Base-by-base conservation (phyloP, 1,284 basidiomycete genomes). In the Thelephora terrestris region DNA sequence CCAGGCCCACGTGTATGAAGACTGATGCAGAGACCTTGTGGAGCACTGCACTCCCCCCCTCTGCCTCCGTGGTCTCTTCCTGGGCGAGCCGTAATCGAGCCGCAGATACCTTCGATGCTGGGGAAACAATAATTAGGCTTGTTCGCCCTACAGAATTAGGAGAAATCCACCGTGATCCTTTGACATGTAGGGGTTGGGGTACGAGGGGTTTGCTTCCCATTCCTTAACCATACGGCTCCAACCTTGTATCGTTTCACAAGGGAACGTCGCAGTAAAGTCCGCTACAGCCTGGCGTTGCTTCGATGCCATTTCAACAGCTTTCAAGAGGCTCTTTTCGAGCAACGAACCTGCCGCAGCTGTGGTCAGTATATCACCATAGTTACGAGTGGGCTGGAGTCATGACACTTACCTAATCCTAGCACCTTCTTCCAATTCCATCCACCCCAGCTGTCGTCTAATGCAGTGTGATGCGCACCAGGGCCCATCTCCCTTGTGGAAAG, bases 371-470 rank as follows among this genome's bases (percentile, higher is more conserved):
- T n/a, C n/a, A n/a, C n/a, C n/a, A n/a, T 25, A 36, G n/a, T n/a
- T n/a, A n/a, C n/a, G n/a, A n/a, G n/a, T n/a, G 35, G 14, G 25
- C 18, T 32, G 37, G 18, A 16, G 18, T 29, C 24, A 43, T 10
- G 10, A 36, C n/a, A n/a, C 7, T 35, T 46, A 53, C 51, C 48
- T 6, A 57, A 38, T 0, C 20, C 40, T 12, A 51, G 1, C 5
- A 46, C 34, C 47, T 65, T 66, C 17, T 34, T 21, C 59, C 59
- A 64, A 48, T 66, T 66, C 61, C 56, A 61, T 20, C 48, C 46
- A 7, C n/a, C n/a, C n/a, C n/a, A n/a, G n/a, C n/a, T n/a, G n/a
- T n/a, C n/a, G n/a, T n/a, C n/a, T n/a, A n/a, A 48, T 50, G 51
- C 55, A 64, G 49, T 21, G 43, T 16, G 1, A 58, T 60, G 0